Evolutionary conservation across 2,329 filamentous ascomycete genomes (phyloP).

Genomic region (Aspergillus calidoustus): DNA sequence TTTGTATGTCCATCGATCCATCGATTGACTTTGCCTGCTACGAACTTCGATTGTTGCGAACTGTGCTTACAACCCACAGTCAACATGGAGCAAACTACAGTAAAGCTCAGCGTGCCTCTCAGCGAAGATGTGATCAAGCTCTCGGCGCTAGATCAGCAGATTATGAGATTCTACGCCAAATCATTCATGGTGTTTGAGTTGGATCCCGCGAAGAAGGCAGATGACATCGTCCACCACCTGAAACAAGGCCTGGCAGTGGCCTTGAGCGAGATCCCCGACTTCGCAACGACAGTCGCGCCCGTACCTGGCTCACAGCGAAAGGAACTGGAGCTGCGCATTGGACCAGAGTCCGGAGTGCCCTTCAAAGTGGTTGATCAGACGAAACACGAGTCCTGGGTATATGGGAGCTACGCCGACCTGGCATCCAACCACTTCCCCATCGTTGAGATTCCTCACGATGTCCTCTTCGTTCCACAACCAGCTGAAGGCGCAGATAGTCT

Average conservation of each 20-base stretch:
- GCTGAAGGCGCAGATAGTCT: not conserved
- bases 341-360: constrained; percentile 4
- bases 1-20: not conserved
- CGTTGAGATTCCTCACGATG: constrained; percentile 9
- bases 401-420: constrained; percentile 13
- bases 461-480: constrained; percentile 9
- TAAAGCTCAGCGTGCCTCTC: constrained; percentile 15
- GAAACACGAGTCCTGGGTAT: constrained; percentile 6
- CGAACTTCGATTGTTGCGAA: not conserved
- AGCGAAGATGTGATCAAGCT: constrained; percentile 17
- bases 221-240: constrained; percentile 10
- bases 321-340: constrained; percentile 10
- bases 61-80: not conserved
- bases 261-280: constrained; percentile 14
- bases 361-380: constrained; percentile 12
- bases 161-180: constrained; percentile 14
- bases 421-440: constrained; percentile 8
- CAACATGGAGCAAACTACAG: constrained; percentile 10
- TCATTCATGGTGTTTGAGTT: constrained; percentile 5
- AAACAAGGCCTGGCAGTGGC: constrained; percentile 8
- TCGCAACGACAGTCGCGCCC: constrained; percentile 10
- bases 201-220: not conserved
- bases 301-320: constrained; percentile 10
- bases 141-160: constrained; percentile 12
- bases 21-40: not conserved